Conservation (phyloP, 1,284 basidiomycete genomes). For the Melampsora americana region DNA sequence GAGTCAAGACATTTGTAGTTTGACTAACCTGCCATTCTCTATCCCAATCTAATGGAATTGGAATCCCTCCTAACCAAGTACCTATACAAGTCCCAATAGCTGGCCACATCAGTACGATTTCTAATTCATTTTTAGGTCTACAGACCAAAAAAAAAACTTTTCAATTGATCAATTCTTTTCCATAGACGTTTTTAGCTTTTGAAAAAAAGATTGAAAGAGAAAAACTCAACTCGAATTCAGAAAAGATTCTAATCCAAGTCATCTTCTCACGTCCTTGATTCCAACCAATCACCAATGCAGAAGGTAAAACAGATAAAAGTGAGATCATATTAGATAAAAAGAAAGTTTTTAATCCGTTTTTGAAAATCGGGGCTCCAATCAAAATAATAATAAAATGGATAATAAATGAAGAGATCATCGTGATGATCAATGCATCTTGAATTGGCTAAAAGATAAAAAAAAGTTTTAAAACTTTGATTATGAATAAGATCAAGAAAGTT, state of each 20-base stretch:
- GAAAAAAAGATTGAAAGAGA: slow-evolving; percentile 10
- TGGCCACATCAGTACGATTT: slow-evolving; percentile 75
- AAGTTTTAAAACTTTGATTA: no score
- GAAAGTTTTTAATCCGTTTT: slow-evolving; percentile 62
- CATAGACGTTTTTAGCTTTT: background rate
- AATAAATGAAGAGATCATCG: slow-evolving; percentile 59
- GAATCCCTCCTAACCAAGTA: slow-evolving; percentile 73
- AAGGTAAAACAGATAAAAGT: slow-evolving; percentile 65
- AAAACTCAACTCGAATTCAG: slow-evolving; percentile 67
- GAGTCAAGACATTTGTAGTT: background rate
- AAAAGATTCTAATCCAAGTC: slow-evolving; percentile 71
- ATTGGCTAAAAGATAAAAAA: slow-evolving; percentile 55
- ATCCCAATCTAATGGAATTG: slow-evolving; percentile 89
- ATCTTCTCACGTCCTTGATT: slow-evolving; percentile 50
- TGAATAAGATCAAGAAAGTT: no score
- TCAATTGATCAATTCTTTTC: slow-evolving; percentile 14
- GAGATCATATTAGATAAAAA: slow-evolving; percentile 68
- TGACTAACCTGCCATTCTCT: slow-evolving; percentile 81
- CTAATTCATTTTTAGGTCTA: slow-evolving; percentile 66
- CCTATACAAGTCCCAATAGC: slow-evolving; percentile 69
- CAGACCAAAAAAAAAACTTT: slow-evolving; percentile 23
- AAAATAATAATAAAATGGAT: slow-evolving; percentile 62
- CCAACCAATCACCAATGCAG: slow-evolving; percentile 68
- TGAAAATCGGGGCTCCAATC: slow-evolving; percentile 71
- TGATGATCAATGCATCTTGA: slow-evolving; percentile 61